These are phyloP conservation scores for Aureobasidium sp. DNA, from an alignment of 2,329 filamentous ascomycete genomes.

Conservation along the genomic window DNA sequence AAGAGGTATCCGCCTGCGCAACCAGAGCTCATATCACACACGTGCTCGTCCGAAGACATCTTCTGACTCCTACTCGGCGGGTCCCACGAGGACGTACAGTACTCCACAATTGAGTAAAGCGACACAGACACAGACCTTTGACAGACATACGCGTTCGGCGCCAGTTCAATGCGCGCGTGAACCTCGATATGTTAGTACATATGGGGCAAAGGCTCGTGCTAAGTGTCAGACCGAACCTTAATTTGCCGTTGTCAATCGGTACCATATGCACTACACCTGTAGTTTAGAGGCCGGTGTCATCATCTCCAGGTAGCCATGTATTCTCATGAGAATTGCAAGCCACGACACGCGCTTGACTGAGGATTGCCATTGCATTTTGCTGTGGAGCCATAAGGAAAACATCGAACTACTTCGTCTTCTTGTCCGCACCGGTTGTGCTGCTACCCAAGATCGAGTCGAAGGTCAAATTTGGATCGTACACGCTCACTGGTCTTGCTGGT, in stretches of 20 bases:
- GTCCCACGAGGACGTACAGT: background rate
- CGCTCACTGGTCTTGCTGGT: constrained; percentile 24
- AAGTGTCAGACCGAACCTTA: constrained; percentile 5
- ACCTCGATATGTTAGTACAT: background rate
- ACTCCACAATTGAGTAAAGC: background rate
- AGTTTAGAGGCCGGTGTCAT: background rate
- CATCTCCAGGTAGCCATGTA: background rate
- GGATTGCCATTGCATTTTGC: background rate
- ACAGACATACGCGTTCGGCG: background rate
- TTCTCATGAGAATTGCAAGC: background rate
- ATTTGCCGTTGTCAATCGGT: background rate
- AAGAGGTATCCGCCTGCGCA: background rate
- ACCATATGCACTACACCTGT: background rate
- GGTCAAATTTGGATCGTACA: constrained; percentile 36
- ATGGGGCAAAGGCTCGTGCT: background rate
- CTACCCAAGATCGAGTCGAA: constrained; percentile 43
- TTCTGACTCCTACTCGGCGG: background rate
- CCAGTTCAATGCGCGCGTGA: background rate
- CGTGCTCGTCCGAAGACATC: background rate
- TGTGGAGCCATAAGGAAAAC: background rate
- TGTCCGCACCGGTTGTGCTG: background rate
- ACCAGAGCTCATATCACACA: background rate
- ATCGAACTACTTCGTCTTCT: background rate
- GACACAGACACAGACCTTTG: background rate
- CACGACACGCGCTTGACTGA: background rate